Conservation (phyloP, 2,329 filamentous ascomycete species). For the Falciphora oryzae region DNA sequence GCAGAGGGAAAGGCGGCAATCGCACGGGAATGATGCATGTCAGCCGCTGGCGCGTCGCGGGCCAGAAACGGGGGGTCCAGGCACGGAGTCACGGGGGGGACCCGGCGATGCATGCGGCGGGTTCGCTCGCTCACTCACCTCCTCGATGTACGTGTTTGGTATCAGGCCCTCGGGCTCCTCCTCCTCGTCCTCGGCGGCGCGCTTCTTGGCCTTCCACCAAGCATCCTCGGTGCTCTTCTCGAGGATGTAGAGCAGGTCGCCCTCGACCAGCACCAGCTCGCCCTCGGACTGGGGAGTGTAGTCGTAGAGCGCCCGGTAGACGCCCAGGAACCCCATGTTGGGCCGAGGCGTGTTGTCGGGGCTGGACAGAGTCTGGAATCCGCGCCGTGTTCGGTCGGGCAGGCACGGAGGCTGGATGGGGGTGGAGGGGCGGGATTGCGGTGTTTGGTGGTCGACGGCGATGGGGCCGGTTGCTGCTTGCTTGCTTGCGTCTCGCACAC, state of each 20-base stretch:
- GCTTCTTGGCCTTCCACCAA: conserved; percentile 98
- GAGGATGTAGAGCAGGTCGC: conserved; percentile 19
- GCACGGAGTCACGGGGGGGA: not conserved
- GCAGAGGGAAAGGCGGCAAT: not conserved
- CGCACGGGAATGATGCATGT: conserved; percentile 10
- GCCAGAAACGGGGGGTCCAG: not conserved
- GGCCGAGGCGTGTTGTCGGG: not conserved
- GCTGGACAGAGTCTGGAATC: not conserved
- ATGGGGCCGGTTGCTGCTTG: not conserved
- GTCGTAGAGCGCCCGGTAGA: conserved; percentile 22
- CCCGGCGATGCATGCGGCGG: not conserved
- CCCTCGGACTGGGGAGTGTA: conserved; percentile 21
- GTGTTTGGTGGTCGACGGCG: conserved; percentile 2
- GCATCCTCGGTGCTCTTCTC: conserved; percentile 65
- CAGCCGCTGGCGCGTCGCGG: not conserved
- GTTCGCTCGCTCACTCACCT: conserved; percentile 54
- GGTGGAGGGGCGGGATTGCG: not conserved
- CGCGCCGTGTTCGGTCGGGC: not conserved
- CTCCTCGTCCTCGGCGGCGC: conserved; percentile 73
- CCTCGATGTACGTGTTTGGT: conserved; percentile 91
- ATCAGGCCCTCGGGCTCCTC: conserved; percentile 88
- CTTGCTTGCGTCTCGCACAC: not conserved
- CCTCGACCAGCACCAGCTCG: conserved; percentile 19
- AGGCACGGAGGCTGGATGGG: not conserved
- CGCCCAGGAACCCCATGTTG: conserved; percentile 19